Conservation (phyloP, 2,329 filamentous ascomycete species). For the Calonectria leucothoes region DNA sequence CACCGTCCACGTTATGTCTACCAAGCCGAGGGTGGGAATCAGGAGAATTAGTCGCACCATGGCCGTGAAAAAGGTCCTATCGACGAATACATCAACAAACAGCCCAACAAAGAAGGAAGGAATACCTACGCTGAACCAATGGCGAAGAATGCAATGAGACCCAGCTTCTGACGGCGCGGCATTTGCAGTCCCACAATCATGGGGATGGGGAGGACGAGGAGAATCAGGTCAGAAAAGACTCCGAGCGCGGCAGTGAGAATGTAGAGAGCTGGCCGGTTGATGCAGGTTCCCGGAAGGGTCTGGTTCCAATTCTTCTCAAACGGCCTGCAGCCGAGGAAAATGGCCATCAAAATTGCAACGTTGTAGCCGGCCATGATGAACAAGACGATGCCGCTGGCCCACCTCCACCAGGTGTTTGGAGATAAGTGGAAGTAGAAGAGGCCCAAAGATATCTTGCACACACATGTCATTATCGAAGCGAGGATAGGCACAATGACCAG, state of each 20-base stretch:
- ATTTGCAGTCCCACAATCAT: slow-evolving; percentile 56
- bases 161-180: slow-evolving; percentile 56
- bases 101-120: fast-evolving
- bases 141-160: slow-evolving; percentile 54
- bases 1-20: slow-evolving; percentile 30
- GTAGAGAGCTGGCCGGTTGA: slow-evolving; percentile 58
- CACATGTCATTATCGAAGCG: slow-evolving; percentile 34
- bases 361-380: background rate
- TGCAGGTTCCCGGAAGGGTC: slow-evolving; percentile 47
- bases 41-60: slow-evolving; percentile 28
- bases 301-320: slow-evolving; percentile 38
- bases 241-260: slow-evolving; percentile 58
- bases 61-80: slow-evolving; percentile 28
- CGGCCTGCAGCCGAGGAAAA: slow-evolving; percentile 39
- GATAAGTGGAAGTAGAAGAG: background rate
- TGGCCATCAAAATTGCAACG: slow-evolving; percentile 43
- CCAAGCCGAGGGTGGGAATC: slow-evolving; percentile 15
- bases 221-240: slow-evolving; percentile 57
- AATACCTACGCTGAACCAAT: slow-evolving; percentile 45
- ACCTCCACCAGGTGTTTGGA: background rate
- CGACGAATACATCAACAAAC: background rate
- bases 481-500: slow-evolving; percentile 45
- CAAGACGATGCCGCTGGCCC: background rate
- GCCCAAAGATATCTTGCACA: background rate
- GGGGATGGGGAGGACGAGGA: slow-evolving; percentile 56